Evolutionary conservation across 805 yeast species (phyloP), one percentile per base, ranked within the genome.

Genomic region (Yamadazyma philogaea): DNA sequence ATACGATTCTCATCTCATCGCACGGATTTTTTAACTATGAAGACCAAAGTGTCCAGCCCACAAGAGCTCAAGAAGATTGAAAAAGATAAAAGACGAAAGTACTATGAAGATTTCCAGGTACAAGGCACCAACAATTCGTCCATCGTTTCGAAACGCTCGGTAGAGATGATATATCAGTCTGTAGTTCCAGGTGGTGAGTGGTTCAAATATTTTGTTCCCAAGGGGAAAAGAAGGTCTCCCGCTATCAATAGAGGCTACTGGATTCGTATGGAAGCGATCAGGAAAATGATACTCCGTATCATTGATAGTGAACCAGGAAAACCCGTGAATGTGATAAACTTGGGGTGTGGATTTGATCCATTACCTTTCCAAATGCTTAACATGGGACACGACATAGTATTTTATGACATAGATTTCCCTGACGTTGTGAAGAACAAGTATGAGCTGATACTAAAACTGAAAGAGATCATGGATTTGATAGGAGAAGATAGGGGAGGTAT

Each of bases 101-200:
- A 68, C 18, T 77, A 72, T 51, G 77, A 78, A 27, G 89, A 83
- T 58, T 60, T 79, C 24, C 82, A 83, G 21, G 81, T 86, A n/a
- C 95, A 86, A 61, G 89, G 87, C 3, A 86, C 95, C 2, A 86
- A 87, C 55, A 84, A 82, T 52, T 84, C 88, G 6, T 86, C 95
- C 0, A 86, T 87, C 37, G 89, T 84, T 1, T 84, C 93, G 2
- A 86, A 86, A 53, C 63, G 93, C 48, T 84, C 93, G 1, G 95
- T 84, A 2, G 95, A 87, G 52, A 64, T 72, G 50, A 61, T 84
- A 8, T 86, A 82, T 49, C 55, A 65, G 11, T 43, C 57, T 0
- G 52, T 55, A 37, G 56, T 64, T 30, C 53, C 66, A 50, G 58
- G 72, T 18, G 55, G 72, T 8, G 67, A 67, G 42, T 85, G 82